A percentile compares a stretch with the other conserved stretches of the same genome.
These are phyloP conservation scores for Vanrija sp. DNA, from an alignment of 1,284 basidiomycete species.

Conservation along the genomic window DNA sequence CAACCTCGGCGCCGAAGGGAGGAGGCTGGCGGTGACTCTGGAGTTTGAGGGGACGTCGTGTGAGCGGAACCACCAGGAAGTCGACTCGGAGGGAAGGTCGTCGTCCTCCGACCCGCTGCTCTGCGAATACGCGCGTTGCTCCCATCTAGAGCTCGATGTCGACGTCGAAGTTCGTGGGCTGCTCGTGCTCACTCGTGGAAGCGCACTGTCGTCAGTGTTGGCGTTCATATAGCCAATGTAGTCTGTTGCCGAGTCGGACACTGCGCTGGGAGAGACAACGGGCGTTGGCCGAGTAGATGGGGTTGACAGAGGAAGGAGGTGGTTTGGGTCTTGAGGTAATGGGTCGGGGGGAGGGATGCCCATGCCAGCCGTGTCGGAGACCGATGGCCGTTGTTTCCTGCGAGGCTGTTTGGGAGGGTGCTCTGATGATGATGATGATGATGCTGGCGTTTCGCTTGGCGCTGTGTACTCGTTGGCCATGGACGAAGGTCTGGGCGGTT, in stretches of 20 bases:
- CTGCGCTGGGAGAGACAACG: background rate
- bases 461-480: no score
- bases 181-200: background rate
- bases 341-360: no score
- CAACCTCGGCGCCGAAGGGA: constrained; percentile 13
- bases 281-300: background rate
- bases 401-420: no score
- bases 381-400: no score
- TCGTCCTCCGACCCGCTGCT: constrained; percentile 21
- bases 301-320: background rate
- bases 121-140: background rate
- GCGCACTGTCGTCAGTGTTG: background rate
- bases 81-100: background rate
- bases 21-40: background rate
- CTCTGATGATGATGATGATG: no score
- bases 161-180: constrained; percentile 5
- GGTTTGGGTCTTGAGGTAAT: background rate
- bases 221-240: background rate
- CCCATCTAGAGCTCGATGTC: background rate
- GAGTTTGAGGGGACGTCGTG: background rate
- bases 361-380: no score
- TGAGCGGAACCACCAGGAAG: constrained; percentile 18
- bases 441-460: no score
- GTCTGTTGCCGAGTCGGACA: background rate
- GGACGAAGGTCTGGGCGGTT: no score